Base-by-base conservation (phyloP, 257 asterid species). In the Buddleja alternifolia region DNA sequence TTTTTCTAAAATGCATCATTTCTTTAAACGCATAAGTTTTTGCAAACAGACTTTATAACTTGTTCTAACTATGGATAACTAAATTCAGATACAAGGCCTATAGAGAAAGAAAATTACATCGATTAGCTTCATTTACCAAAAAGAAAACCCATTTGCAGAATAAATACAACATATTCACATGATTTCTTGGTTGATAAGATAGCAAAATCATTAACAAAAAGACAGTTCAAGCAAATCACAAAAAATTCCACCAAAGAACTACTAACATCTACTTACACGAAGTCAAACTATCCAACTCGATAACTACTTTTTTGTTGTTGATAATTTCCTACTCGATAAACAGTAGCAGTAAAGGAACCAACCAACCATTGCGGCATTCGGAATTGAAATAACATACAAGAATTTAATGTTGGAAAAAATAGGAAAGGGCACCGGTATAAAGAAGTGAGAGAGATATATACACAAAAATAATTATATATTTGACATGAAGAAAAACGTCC, bases 401-500 rank as follows among this genome's bases (percentile, higher is more conserved):
- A 59, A 59, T 19, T 29, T 21, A 19, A 17, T 1, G 32, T n/a
- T 23, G 36, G 45, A 63, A 63, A 57, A 24, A 8, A 3, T 21
- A n/a, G 14, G 3, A 63, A 7, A 62, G 15, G 17, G 14, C 61
- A 55, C n/a, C n/a, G n/a, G 39, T 21, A 42, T 6, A 63, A 6
- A 60, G 19, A 50, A 70, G 23, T 51, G 56, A 50, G 44, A 56
- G 24, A 45, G 2, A 21, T 24, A 19, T 25, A 17, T 60, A 55
- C 56, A 52, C 34, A 29, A 29, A 29, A 29, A 29, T 5, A 45
- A 29, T 29, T 5, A 29, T 29, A 29, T 29, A 51, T 55, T 21
- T 2, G 24, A n/a, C n/a, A n/a, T 19, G 14, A 60, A 42, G 63
- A 60, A 42, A n/a, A n/a, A n/a, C n/a, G 63, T 34, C 73, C 62